Conservation (phyloP, 2,329 filamentous ascomycete species). For the Cytospora piceae region DNA sequence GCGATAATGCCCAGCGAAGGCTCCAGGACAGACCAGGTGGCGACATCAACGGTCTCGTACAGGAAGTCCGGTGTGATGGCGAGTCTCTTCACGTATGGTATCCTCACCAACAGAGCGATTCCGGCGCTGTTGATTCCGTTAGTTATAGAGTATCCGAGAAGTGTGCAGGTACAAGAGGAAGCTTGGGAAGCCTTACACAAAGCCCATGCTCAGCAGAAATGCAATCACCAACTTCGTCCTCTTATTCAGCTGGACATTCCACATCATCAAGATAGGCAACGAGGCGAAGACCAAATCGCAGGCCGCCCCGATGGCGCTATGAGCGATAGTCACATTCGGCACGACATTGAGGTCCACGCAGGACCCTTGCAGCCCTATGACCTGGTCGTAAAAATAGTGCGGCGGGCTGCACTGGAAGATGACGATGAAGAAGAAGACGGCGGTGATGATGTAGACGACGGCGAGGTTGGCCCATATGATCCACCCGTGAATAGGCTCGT, state of each 20-base stretch:
- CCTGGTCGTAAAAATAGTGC: constrained; percentile 52
- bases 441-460: constrained; percentile 45
- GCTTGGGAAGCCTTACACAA: constrained; percentile 45
- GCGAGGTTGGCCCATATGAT: constrained; percentile 39
- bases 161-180: background rate
- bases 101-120: constrained; percentile 44
- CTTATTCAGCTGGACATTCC: constrained; percentile 52
- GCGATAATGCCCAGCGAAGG: constrained; percentile 44
- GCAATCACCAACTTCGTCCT: constrained; percentile 51
- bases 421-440: constrained; percentile 50
- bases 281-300: constrained; percentile 54
- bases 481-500: constrained; percentile 39
- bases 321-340: constrained; percentile 48
- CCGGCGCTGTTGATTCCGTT: constrained; percentile 39
- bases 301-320: constrained; percentile 49
- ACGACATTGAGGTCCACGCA: constrained; percentile 48
- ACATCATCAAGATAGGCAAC: constrained; percentile 55
- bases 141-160: background rate
- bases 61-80: constrained; percentile 38
- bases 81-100: constrained; percentile 39
- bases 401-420: constrained; percentile 55
- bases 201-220: constrained; percentile 52
- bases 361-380: constrained; percentile 41
- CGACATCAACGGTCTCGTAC: constrained; percentile 42
- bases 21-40: constrained; percentile 46